These are phyloP conservation scores for Phylloporus scabripes DNA, from an alignment of 768 basidiomycete species.

Conservation along the genomic window DNA sequence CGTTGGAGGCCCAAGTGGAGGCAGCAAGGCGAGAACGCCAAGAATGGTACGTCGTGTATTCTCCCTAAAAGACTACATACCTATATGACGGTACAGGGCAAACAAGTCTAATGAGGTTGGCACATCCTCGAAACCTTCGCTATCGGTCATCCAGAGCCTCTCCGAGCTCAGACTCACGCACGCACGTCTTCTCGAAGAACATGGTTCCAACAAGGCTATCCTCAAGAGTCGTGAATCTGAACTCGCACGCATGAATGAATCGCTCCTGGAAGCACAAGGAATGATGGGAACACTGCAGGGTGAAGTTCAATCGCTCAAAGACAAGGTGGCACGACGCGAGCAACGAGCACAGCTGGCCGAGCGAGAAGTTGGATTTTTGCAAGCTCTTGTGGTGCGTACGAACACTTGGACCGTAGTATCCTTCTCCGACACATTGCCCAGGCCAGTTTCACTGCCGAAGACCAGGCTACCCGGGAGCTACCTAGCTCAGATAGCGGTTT, in stretches of 20 bases:
- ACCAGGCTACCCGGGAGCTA: constrained; percentile 33
- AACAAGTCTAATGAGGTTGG: constrained; percentile 31
- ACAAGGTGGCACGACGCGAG: constrained; percentile 34
- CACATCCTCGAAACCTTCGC: constrained; percentile 41
- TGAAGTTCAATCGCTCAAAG: constrained; percentile 37
- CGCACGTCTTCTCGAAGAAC: constrained; percentile 60
- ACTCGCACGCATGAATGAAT: constrained; percentile 35
- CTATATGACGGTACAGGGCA: constrained; percentile 30
- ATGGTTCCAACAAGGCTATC: constrained; percentile 51
- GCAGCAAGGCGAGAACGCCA: constrained; percentile 52
- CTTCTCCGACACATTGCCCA: constrained; percentile 20
- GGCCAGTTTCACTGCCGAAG: constrained; percentile 64
- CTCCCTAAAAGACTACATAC: neutral
- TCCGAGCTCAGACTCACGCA: constrained; percentile 57
- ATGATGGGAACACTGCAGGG: constrained; percentile 31
- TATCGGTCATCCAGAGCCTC: constrained; percentile 54
- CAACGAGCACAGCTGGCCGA: constrained; percentile 42
- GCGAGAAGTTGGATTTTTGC: constrained; percentile 60
- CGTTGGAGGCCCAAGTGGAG: constrained; percentile 61
- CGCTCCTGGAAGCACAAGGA: constrained; percentile 34
- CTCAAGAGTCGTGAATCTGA: constrained; percentile 52
- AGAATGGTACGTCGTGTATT: constrained; percentile 42
- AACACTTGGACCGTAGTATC: neutral
- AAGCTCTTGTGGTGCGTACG: constrained; percentile 59
- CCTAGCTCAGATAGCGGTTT: constrained; percentile 29